Evolutionary conservation across 106 monocot genomes (phyloP), one percentile per base, ranked within the genome.

Genomic region (Dendrobium huoshanense): DNA sequence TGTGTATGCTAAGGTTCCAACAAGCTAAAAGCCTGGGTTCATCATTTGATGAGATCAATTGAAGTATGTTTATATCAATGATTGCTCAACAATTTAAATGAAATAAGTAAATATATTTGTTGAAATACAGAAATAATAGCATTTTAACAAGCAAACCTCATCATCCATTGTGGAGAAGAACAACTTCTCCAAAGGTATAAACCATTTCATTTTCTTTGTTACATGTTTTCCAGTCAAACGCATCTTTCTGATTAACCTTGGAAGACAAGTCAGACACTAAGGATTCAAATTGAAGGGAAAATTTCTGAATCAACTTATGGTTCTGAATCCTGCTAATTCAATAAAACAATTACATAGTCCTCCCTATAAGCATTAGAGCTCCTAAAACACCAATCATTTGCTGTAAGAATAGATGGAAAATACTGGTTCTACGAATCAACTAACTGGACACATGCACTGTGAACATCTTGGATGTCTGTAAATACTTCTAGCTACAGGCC

Each of bases 381-480:
- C 4, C 61, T 4, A 61, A 61, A 13, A 13, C 10, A 13, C 7
- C 20, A 79, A 67, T 9, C 19, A 79, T 79, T 51, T 74, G 64
- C 22, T 70, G 25, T 11, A 68, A 68, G 31, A 68, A 33, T 29
- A 31, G 11, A 70, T 15, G 7, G 19, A 76, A 10, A 49, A 73
- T 19, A 84, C 75, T 13, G 31, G 31, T 89, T 81, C 72, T 92
- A 75, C 29, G 47, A 22, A 25, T 47, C 87, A 40, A 72, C 84
- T 33, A 40, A 67, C 84, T 33, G 59, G 86, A 83, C 99, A 99
- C 99, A 99, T 99, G 80, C 99, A 99, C 42, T 91, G 88, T 15
- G 22, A 22, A 85, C 91, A 90, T 84, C 95, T 84, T 29, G 99
- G 99, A 80, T 99, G 95, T 77, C 99, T 89, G 55, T 95, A 99